Evolutionary conservation across 257 asterid genomes (phyloP), one percentile per base, ranked within the genome.

Genomic region (Parsonsia alboflavescens): DNA sequence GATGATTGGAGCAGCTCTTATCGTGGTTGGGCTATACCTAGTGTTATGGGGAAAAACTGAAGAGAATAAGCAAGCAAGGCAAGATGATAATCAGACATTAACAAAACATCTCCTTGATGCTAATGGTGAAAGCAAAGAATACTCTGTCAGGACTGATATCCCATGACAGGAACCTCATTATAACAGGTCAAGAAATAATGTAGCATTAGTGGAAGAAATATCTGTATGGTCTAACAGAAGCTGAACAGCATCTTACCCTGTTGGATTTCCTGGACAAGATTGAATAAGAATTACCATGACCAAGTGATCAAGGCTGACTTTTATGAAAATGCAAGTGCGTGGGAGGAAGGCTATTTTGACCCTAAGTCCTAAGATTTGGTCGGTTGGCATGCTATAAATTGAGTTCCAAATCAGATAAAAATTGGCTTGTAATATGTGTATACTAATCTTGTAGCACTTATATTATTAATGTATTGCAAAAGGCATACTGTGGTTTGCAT

Each of bases 11-110:
- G 93, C 96, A 57, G 85, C 83, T 75, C 87, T 92, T 19, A 86
- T 92, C 50, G 85, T 86, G 84, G 78, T 81, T 48, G 97, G 97
- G 21, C 91, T 92, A 50, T 89, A 92, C 80, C 81, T 85, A 75
- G 96, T 92, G 45, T 78, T 92, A 79, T 89, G 97, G 97, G 97
- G 96, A 58, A 92, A 92, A 88, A 78, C 86, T 11, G 83, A 88
- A 76, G 97, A 88, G 84, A 84, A 82, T 24, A 86, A 81, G 64
- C 75, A 81, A 42, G 86, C 80, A 75, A 82, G 73, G 62, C 78
- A 73, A 78, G 82, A 82, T 36, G 73, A 70, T 7, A 86, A 89
- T 65, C 88, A 84, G 64, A 77, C 84, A 12, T 81, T 89, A 84
- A 86, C 90, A 52, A 89, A 86, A 81, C 88, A 81, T 81, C 88